Evolutionary conservation across 2,329 filamentous ascomycete genomes (phyloP).

Genomic region (Pyricularia grisea): DNA sequence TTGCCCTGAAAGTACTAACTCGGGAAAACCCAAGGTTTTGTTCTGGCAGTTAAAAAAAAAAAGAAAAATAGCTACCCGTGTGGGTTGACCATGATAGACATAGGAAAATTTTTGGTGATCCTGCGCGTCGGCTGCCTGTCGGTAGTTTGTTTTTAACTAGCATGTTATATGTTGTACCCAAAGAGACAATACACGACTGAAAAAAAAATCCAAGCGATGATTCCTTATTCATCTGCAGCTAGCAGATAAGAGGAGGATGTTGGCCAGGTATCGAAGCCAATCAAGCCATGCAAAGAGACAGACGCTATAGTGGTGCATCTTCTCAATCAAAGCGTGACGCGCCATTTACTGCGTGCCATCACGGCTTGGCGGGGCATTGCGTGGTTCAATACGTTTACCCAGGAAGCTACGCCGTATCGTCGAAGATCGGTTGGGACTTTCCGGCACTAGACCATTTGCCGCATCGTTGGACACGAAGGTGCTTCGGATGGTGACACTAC

Average conservation of each 20-base stretch:
- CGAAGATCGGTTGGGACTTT: not conserved
- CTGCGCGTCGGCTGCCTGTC: not conserved
- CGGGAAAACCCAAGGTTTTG: not conserved
- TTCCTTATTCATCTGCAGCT: not conserved
- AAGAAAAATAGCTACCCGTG: not conserved
- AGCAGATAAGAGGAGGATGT: not conserved
- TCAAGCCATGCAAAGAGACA: not conserved
- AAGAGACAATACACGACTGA: not conserved
- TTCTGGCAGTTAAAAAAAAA: not conserved
- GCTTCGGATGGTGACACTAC: constrained; percentile 64
- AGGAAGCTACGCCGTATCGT: constrained; percentile 42
- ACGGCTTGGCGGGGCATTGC: constrained; percentile 25
- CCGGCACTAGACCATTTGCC: constrained; percentile 33
- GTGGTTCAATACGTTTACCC: constrained; percentile 36
- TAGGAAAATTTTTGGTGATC: not conserved
- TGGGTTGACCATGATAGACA: not conserved
- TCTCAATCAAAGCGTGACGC: not conserved
- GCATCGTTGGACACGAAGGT: constrained; percentile 51
- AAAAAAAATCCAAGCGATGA: not conserved
- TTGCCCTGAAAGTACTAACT: not conserved
- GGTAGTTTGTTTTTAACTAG: not conserved
- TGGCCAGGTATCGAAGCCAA: too few relatives aligned
- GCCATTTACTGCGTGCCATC: constrained; percentile 28
- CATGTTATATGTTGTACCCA: not conserved
- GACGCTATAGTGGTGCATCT: not conserved